Conservation (phyloP, 768 basidiomycete species). For the Trametes meyenii region DNA sequence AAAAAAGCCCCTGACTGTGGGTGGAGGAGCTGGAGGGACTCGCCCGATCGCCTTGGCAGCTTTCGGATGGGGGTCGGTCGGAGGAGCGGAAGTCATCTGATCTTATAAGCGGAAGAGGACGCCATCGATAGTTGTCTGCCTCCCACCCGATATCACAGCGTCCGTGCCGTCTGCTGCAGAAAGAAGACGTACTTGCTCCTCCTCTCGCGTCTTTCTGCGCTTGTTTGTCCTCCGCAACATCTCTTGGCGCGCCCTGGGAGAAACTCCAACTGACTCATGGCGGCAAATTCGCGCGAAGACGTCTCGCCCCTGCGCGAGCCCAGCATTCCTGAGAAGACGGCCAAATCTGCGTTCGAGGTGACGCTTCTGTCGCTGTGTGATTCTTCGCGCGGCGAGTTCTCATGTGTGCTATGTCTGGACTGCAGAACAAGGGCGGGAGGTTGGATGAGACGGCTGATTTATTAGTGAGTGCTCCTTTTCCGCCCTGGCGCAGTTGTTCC, state of each 20-base stretch:
- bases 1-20: neutral
- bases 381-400: neutral
- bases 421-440: constrained; percentile 21
- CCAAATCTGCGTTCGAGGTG: constrained; percentile 25
- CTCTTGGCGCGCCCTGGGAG: neutral
- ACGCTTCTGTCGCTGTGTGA: neutral
- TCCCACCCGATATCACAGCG: constrained; percentile 1
- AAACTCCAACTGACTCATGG: neutral
- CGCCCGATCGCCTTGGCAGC: neutral
- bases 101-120: neutral
- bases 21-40: neutral
- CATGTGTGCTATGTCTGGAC: neutral
- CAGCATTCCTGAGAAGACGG: constrained; percentile 15
- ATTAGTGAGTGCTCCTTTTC: constrained; percentile 14
- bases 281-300: constrained; percentile 8
- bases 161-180: neutral
- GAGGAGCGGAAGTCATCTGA: constrained; percentile 7
- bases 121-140: neutral
- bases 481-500: neutral
- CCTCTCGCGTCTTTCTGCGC: neutral
- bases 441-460: constrained; percentile 17
- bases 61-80: neutral
- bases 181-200: neutral
- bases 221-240: neutral
- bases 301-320: constrained; percentile 17